Base-by-base conservation (phyloP, 306 rosid species). In the Quercus ilex region DNA sequence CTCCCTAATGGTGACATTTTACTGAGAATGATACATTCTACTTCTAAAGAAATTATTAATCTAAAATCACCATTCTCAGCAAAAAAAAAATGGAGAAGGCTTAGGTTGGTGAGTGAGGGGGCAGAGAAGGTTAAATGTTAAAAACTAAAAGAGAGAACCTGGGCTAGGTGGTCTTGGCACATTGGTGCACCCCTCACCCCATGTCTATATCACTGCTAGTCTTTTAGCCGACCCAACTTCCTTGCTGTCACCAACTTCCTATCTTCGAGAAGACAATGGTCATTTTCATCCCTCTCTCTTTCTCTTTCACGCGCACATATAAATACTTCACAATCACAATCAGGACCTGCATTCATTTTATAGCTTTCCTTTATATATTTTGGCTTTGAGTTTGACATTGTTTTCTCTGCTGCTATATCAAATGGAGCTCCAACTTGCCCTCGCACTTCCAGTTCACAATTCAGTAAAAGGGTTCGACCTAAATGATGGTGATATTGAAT, bases 191-290 rank as follows among this genome's bases (percentile, higher is more conserved):
- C 77, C 53, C 69, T 86, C 88, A 71, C 79, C 79, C 85, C 60
- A 85, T 86, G 90, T 89, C 89, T 77, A 76, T 76, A 71, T 90
- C 93, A 79, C 20, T 94, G 98, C 77, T 77, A 55, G 76, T 77
- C 87, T 87, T 90, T 94, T 91, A 86, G 83, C 97, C 91, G 96
- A 94, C 98, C 94, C 87, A 90, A 81, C 83, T 86, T 83, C 89
- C 87, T 74, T 83, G 79, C 62, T 93, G 94, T 90, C 94, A 83
- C 74, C 74, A 81, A 76, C 85, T 71, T 83, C 87, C 85, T 79
- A 74, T 76, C 73, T 82, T 82, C 71, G 74, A 38, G 85, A 81
- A 88, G 86, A 91, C 92, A 83, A 17, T 55, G 20, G 81, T 82
- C 87, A 81, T 84, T 76, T 78, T 76, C 86, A 81, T 84, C 72